phyloP scores from a whole-genome alignment of 805 yeast species.

The Blastobotrys americana region DNA sequence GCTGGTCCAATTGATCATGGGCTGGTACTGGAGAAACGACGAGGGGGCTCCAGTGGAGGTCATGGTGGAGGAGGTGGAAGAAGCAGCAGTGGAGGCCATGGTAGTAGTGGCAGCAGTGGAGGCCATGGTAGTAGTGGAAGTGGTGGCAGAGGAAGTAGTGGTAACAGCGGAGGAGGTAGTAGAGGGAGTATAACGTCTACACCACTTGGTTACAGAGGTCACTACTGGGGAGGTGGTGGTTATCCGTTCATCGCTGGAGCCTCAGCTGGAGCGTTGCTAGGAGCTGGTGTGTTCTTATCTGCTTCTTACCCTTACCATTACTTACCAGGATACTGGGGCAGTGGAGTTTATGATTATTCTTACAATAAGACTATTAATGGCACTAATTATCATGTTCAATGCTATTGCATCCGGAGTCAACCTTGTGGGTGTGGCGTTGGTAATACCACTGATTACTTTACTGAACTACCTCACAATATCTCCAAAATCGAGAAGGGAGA shows the following conservation, averaged over 20 bases:
- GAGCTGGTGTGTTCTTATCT: conserved; percentile 1
- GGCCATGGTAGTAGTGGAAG: conserved; percentile 6
- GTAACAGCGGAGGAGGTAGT: neutral
- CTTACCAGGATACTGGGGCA: conserved; percentile 10
- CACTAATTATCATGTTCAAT: conserved; percentile 16
- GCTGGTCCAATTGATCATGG: neutral
- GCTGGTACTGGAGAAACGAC: neutral
- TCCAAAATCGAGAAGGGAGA: conserved; percentile 5
- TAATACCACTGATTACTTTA: conserved; percentile 10
- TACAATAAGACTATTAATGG: conserved; percentile 19
- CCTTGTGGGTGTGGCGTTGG: conserved; percentile 4
- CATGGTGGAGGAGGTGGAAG: conserved; percentile 5
- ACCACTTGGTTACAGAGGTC: conserved; percentile 2
- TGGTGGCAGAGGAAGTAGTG: conserved; percentile 4
- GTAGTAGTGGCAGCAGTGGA: conserved; percentile 7
- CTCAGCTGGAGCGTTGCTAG: conserved; percentile 4
- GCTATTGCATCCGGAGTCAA: conserved; percentile 14
- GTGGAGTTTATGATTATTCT: conserved; percentile 13
- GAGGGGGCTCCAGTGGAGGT: conserved; percentile 7
- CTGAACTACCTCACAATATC: conserved; percentile 10
- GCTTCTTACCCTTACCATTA: neutral
- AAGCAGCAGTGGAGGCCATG: conserved; percentile 5
- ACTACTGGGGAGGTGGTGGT: conserved; percentile 13
- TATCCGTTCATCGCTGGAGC: conserved; percentile 11
- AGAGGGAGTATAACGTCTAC: neutral